Base-by-base conservation (phyloP, 768 basidiomycete genomes). In the Phylloporus sp. region DNA sequence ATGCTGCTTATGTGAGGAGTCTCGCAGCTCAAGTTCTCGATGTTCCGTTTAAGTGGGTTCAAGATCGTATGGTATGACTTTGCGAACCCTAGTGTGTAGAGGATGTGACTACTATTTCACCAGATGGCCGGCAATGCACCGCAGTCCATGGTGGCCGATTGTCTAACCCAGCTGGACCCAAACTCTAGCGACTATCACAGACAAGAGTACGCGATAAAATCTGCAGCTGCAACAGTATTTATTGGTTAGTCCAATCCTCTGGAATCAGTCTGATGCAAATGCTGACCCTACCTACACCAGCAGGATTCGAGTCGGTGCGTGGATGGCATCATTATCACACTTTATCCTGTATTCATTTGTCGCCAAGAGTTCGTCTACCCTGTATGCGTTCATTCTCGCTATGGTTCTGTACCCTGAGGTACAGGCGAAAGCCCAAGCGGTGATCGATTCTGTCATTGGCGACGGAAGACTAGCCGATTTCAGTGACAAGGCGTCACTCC, bases 401-500 rank as follows among this genome's bases (percentile, higher is more conserved):
- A 63, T 64, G 62, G 14, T 61, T 6, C 42, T 63, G 22, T 40
- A 59, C 36, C 65, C 65, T 13, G 55, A 61, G 9, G 58, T 55
- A 21, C 65, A 66, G 31, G 46, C 46, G 1, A 49, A 43, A 28
- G 62, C 61, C 1, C 61, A 64, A 18, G 49, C 52, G 4, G 62
- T 61, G 32, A 55, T 67, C 10, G 68, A 67, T 37, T 44, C 47
- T 10, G 56, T 67, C 6, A 46, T 66, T 4, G 58, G 57, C 5
- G 38, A 4, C 11, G 48, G 37, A 6, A 52, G 54, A 20, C 43
- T 69, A 0, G 64, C 68, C 9, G 14, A 44, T 18, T 64, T 68
- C 24, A 48, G 56, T 5, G 64, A 67, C 38, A 48, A 55, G 34
- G 36, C 45, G 1, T 44, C 51, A 5, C 56, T 75, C 10, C 75